A percentile compares a stretch with the other conserved stretches of the same genome.
These are phyloP conservation scores for Agrocybe praecox DNA, from an alignment of 768 basidiomycete species.

Conservation along the genomic window DNA sequence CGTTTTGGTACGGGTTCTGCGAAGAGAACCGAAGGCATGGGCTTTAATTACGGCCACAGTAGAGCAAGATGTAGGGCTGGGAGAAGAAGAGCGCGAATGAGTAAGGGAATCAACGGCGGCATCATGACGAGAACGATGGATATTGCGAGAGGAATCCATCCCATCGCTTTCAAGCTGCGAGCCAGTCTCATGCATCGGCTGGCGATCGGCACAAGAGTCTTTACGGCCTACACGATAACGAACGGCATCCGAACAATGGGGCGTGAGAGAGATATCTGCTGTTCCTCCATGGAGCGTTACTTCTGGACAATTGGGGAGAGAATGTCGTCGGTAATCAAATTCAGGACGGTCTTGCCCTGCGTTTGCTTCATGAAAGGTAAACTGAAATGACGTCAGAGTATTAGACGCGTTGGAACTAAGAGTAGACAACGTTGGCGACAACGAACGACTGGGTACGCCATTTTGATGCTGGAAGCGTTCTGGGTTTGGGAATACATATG, in stretches of 20 bases:
- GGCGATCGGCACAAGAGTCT: slow-evolving; percentile 48
- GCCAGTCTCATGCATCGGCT: slow-evolving; percentile 47
- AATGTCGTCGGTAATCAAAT: slow-evolving; percentile 66
- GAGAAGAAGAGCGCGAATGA: slow-evolving; percentile 53
- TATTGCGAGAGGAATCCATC: slow-evolving; percentile 40
- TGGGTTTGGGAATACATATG: slow-evolving; percentile 26
- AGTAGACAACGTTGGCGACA: slow-evolving; percentile 67
- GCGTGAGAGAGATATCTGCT: slow-evolving; percentile 65
- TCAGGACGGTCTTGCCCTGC: slow-evolving; percentile 59
- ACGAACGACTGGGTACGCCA: slow-evolving; percentile 56
- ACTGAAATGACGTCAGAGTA: slow-evolving; percentile 68
- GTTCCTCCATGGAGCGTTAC: slow-evolving; percentile 75
- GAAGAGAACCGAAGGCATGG: slow-evolving; percentile 84
- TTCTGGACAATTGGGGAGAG: slow-evolving; percentile 54
- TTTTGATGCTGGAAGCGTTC: slow-evolving; percentile 25
- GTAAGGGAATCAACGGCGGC: slow-evolving; percentile 43
- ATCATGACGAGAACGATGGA: slow-evolving; percentile 46
- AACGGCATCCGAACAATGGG: slow-evolving; percentile 53
- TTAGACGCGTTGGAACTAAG: slow-evolving; percentile 62
- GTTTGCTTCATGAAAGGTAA: slow-evolving; percentile 59
- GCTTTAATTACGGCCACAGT: slow-evolving; percentile 92
- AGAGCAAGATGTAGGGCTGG: slow-evolving; percentile 59
- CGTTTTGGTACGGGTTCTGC: slow-evolving; percentile 73
- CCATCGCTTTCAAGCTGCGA: slow-evolving; percentile 60
- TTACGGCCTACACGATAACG: slow-evolving; percentile 63